Conservation (phyloP, 352 stramenopile species). For the Pythium inflatum region DNA sequence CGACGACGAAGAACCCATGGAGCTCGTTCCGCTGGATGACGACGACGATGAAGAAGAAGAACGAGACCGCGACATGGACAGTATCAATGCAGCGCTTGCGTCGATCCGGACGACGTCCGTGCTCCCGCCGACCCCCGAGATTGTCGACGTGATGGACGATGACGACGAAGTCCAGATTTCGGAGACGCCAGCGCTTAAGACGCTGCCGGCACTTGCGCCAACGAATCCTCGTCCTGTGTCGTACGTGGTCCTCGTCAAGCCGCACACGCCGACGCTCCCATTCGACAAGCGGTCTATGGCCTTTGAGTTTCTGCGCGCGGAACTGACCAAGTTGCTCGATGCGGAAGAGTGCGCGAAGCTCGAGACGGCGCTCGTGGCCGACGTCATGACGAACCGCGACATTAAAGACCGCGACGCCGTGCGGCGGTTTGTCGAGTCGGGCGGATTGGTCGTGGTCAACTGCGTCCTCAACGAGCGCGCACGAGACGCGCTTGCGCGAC, state of each 20-base stretch:
- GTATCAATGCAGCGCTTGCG: conserved; percentile 14
- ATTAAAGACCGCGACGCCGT: conserved; percentile 63
- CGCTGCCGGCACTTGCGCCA: neutral
- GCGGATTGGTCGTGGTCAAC: conserved; percentile 64
- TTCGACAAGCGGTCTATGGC: conserved; percentile 53
- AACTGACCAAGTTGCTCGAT: conserved; percentile 63
- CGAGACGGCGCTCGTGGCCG: conserved; percentile 59
- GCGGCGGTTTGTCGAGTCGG: conserved; percentile 60
- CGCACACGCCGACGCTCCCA: conserved; percentile 37
- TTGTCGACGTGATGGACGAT: conserved; percentile 12
- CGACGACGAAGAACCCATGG: conserved; percentile 37
- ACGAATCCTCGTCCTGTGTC: conserved; percentile 28
- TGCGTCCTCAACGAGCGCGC: conserved; percentile 14
- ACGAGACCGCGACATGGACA: conserved; percentile 26
- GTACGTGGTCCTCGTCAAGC: conserved; percentile 55
- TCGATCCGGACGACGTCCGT: conserved; percentile 4
- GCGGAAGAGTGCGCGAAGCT: conserved; percentile 38
- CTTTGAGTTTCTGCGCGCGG: conserved; percentile 63
- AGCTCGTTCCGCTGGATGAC: conserved; percentile 37
- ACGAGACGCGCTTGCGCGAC: conserved; percentile 3
- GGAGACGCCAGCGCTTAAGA: neutral
- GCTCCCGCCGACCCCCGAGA: neutral
- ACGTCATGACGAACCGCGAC: conserved; percentile 56
- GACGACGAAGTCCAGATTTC: neutral
- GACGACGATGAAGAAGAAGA: conserved; percentile 28